phyloP scores from a whole-genome alignment of 192 early-diverging fungal genomes.

The Lunasporangiospora selenospora region DNA sequence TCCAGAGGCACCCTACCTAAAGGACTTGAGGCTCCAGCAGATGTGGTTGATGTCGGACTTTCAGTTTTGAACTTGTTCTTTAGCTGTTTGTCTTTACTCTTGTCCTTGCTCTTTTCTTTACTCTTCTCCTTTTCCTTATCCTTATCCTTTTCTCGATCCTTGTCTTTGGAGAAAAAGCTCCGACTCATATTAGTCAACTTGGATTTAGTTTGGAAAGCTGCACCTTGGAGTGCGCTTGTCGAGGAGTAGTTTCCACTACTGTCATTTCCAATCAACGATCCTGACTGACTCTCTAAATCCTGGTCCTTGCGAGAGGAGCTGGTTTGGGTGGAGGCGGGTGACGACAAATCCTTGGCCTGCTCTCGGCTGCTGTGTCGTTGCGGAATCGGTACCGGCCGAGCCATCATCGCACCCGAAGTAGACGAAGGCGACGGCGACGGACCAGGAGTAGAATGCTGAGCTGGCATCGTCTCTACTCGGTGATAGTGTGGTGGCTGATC shows the following conservation, averaged over 20 bases:
- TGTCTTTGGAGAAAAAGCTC: slow-evolving; percentile 46
- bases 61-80: slow-evolving; percentile 2
- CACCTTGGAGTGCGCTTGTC: slow-evolving; percentile 11
- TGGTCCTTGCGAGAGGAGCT: no score
- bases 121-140: slow-evolving; percentile 7
- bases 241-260: no score
- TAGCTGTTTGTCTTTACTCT: slow-evolving; percentile 2
- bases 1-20: no score
- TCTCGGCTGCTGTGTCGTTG: slow-evolving; percentile 30
- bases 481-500: not conserved
- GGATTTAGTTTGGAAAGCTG: slow-evolving; percentile 4
- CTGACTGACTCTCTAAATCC: not conserved
- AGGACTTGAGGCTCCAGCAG: no score
- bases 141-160: slow-evolving; percentile 23
- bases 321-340: not conserved
- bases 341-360: slow-evolving; percentile 10
- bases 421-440: no score
- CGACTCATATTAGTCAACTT: slow-evolving; percentile 43
- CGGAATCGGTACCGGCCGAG: not conserved
- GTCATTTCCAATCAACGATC: no score
- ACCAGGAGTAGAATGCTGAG: no score
- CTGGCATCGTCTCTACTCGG: not conserved
- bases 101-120: slow-evolving; percentile 23
- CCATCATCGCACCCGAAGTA: no score
- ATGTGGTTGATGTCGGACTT: not conserved